Conservation (phyloP, 2,329 filamentous ascomycete genomes). For the Stenocarpella maydis region DNA sequence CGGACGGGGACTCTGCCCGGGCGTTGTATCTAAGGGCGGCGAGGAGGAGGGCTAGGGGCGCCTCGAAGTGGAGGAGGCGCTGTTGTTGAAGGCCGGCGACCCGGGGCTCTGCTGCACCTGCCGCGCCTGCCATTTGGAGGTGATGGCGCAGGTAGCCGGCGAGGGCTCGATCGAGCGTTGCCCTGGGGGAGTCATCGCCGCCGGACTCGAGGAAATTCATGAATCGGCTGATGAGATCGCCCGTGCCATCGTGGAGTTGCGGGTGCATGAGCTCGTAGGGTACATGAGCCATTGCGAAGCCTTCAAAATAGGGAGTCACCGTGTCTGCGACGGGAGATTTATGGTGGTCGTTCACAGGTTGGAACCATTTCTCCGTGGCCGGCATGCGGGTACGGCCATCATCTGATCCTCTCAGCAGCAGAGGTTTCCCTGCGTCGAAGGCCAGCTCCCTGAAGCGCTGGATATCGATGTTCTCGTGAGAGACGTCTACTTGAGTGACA, state of each 20-base stretch:
- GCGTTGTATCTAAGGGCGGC: conserved; percentile 61
- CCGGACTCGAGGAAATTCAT: conserved; percentile 9
- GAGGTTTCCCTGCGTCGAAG: conserved; percentile 22
- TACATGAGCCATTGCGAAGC: conserved; percentile 7
- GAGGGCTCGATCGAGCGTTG: conserved; percentile 5
- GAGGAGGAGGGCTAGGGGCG: conserved; percentile 71
- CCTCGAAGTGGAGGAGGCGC: conserved; percentile 63
- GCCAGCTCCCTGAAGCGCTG: background rate
- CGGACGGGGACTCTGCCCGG: background rate
- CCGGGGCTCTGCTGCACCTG: too few species aligned
- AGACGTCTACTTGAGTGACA: background rate
- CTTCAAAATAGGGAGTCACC: conserved; percentile 21
- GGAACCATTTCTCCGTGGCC: conserved; percentile 32
- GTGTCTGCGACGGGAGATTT: background rate
- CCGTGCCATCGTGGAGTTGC: background rate
- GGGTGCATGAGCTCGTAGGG: conserved; percentile 35
- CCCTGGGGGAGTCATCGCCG: background rate
- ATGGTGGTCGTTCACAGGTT: background rate
- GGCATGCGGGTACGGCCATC: conserved; percentile 2
- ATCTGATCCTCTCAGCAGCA: conserved; percentile 27
- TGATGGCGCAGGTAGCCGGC: conserved; percentile 3
- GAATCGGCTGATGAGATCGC: conserved; percentile 9
- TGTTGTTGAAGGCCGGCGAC: background rate
- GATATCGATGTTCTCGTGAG: conserved; percentile 9
- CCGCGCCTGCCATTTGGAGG: background rate